Evolutionary conservation across 495 filamentous ascomycete genomes (phyloP).

Genomic region (Hypomontagnella monticulosa): DNA sequence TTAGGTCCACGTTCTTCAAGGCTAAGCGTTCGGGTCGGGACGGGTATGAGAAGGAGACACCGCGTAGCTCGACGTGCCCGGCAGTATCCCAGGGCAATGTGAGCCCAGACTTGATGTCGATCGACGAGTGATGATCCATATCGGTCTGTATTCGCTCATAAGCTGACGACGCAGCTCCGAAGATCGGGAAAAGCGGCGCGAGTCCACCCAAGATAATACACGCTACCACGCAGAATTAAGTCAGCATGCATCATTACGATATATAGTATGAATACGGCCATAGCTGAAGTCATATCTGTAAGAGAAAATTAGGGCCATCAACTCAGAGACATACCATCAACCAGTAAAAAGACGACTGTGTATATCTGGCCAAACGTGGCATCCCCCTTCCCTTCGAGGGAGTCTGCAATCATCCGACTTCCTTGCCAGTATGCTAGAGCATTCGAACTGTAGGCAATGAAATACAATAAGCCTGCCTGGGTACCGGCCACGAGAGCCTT

Average conservation of each 20-base stretch:
- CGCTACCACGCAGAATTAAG: constrained; percentile 46
- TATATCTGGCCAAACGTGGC: constrained; percentile 65
- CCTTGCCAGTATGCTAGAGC: constrained; percentile 75
- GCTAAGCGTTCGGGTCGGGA: constrained; percentile 62
- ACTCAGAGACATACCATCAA: constrained; percentile 59
- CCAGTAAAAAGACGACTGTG: constrained; percentile 69
- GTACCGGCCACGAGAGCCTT: constrained; percentile 65
- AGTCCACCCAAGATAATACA: constrained; percentile 68
- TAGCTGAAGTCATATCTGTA: too few species aligned
- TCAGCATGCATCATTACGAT: too few species aligned
- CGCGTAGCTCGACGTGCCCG: constrained; percentile 58
- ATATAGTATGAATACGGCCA: too few species aligned
- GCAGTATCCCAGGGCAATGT: constrained; percentile 46
- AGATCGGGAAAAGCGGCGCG: constrained; percentile 67
- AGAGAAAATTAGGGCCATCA: not conserved
- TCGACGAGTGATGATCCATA: constrained; percentile 58
- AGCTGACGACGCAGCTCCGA: constrained; percentile 63
- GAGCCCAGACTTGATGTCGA: constrained; percentile 54
- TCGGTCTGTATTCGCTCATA: constrained; percentile 60
- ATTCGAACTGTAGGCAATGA: constrained; percentile 69
- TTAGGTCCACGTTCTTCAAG: constrained; percentile 56
- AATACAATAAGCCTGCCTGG: constrained; percentile 69
- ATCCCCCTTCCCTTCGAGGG: constrained; percentile 48
- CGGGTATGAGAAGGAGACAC: constrained; percentile 67
- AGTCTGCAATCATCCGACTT: constrained; percentile 59